A percentile compares a stretch with the other conserved stretches of the same genome.
Conservation (phyloP, 345 rosid genomes). For the Eucalyptus albens region DNA sequence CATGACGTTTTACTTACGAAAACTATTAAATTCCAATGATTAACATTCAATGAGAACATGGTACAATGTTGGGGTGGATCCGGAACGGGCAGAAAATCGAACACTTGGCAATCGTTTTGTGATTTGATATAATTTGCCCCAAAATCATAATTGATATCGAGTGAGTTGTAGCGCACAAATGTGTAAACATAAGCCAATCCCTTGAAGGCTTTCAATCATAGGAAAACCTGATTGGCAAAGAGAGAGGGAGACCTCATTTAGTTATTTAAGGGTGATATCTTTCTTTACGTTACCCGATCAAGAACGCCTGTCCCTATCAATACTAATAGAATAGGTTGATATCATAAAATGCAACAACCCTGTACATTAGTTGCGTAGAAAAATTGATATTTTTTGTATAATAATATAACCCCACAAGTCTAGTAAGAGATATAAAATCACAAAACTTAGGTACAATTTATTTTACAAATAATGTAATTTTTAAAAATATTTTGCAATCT, state of each 20-base stretch:
- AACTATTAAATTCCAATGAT: too few species aligned
- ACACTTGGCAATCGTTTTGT: background rate
- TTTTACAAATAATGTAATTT: background rate
- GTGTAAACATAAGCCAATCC: background rate
- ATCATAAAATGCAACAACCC: too few species aligned
- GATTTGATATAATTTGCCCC: background rate
- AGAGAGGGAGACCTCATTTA: background rate
- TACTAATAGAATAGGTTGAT: background rate
- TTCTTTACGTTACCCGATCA: fast-evolving
- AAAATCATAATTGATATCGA: background rate
- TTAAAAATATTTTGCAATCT: background rate
- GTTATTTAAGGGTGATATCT: background rate
- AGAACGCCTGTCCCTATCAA: fast-evolving
- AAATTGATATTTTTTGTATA: too few species aligned
- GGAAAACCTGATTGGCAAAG: background rate
- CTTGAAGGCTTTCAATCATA: background rate
- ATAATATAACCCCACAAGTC: too few species aligned
- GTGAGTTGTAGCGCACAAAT: background rate
- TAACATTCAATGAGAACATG: too few species aligned
- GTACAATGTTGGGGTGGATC: background rate
- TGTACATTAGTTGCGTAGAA: too few species aligned
- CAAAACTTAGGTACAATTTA: background rate
- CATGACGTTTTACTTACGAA: too few species aligned
- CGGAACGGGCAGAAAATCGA: background rate
- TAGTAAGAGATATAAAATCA: background rate